Evolutionary conservation across 306 rosid species (phyloP).

Genomic region (Cercis canadensis): DNA sequence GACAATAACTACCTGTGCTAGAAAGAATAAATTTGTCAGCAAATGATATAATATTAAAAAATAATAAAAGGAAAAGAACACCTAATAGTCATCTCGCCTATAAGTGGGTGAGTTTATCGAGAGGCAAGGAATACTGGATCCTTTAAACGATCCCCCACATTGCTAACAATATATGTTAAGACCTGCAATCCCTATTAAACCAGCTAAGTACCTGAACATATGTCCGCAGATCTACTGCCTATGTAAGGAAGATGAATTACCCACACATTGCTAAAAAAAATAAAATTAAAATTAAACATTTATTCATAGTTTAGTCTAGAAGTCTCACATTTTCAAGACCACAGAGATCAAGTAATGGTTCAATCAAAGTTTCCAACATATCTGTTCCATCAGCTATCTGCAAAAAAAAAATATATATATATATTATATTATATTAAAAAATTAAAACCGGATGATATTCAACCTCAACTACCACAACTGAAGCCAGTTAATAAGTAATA

Average conservation of each 20-base stretch:
- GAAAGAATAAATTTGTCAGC: conserved; percentile 32
- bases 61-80: conserved; percentile 18
- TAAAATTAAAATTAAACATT: conserved; percentile 29
- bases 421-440: background rate
- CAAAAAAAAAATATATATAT: conserved; percentile 22
- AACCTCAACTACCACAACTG: conserved; percentile 31
- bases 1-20: conserved; percentile 66
- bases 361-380: conserved; percentile 62
- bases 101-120: background rate
- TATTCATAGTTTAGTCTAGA: conserved; percentile 23
- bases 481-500: conserved; percentile 15
- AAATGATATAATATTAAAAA: conserved; percentile 21
- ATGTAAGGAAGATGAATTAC: conserved; percentile 15
- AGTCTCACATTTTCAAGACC: conserved; percentile 72
- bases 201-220: conserved; percentile 11
- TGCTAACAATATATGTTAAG: background rate
- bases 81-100: background rate
- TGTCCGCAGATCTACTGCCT: conserved; percentile 11
- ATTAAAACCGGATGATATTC: conserved; percentile 34
- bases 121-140: background rate
- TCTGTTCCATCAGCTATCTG: conserved; percentile 75
- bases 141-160: background rate
- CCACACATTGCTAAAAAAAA: conserved; percentile 5
- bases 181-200: conserved; percentile 21
- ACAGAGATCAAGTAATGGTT: conserved; percentile 81